Conservation (phyloP, 176 grass and related monocot species). For the Bromus sterilis region DNA sequence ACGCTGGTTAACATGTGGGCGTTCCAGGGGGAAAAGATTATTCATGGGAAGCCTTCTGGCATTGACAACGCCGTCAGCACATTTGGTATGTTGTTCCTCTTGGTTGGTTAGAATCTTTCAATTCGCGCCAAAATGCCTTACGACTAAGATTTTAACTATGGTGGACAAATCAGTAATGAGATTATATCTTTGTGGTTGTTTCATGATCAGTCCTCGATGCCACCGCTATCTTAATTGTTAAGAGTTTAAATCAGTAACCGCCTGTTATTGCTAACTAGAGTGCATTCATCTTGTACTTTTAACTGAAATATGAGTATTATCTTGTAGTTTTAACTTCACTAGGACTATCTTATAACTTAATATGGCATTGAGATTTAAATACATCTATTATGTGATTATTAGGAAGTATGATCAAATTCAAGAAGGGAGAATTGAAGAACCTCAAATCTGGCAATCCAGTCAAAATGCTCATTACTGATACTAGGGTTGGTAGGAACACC, state of each 20-base stretch:
- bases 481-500: slow-evolving; percentile 87
- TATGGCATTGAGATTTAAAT: background rate
- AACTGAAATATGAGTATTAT: background rate
- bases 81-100: slow-evolving; percentile 38
- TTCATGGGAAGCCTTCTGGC: slow-evolving; percentile 92
- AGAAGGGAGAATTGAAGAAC: slow-evolving; percentile 49
- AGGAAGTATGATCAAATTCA: slow-evolving; percentile 96
- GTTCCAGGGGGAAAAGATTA: slow-evolving; percentile 86
- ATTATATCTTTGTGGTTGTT: background rate
- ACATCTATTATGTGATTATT: slow-evolving; percentile 4
- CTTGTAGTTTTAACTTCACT: too few relatives aligned
- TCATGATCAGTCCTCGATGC: background rate
- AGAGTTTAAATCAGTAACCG: background rate
- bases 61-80: slow-evolving; percentile 84
- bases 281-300: background rate
- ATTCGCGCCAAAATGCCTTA: background rate
- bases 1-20: slow-evolving; percentile 76
- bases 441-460: slow-evolving; percentile 49
- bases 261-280: background rate
- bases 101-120: background rate
- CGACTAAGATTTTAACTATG: background rate
- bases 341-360: too few relatives aligned
- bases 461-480: slow-evolving; percentile 90
- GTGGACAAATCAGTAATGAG: background rate
- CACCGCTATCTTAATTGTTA: background rate